Evolutionary conservation across 179 eudicot species (phyloP), one percentile per base, ranked within the genome.

Genomic region (Spinacia oleracea): DNA sequence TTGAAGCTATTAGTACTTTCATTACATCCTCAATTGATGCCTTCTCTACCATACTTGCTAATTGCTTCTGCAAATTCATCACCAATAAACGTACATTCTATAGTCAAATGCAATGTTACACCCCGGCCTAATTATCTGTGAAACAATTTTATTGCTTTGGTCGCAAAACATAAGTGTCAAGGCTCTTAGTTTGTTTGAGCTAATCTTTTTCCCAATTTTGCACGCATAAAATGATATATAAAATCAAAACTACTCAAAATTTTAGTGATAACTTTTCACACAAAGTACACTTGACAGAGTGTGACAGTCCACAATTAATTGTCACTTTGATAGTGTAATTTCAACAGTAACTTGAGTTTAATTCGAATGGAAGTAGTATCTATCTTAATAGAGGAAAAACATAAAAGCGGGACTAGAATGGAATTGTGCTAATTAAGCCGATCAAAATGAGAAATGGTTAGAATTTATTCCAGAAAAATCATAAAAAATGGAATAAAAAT

Each of bases 1-100:
- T 86, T 76, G 99, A 96, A 29, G 98, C 99, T 74, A 91, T 81
- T 59, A 96, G 76, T 6, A 96, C 99, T 60, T 91, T 96, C 99
- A 96, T 96, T 9, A 96, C 99, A 83, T 96, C 98, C 74, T 96
- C 99, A 58, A 96, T 96, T 65, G 99, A 93, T 1, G 99, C 98
- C 84, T 96, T 96, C 69, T 93, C 99, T 51, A 96, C 99, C 88
- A 96, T 91, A 82, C 87, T 89, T 29, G 87, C 89, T 78, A 96
- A 75, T 82, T 96, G 98, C 80, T 91, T 96, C 99, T 96, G 90
- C 83, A 85, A 78, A 43, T 23, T n/a, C 74, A 74, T 21, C 16
- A 31, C 32, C 46, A 55, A 15, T 1, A 10, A 48, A 45, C 27
- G 48, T 70, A n/a, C n/a, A n/a, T n/a, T n/a, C n/a, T n/a, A n/a